Conservation (phyloP, 352 stramenopile species). For the Phytophthora nicotianae region DNA sequence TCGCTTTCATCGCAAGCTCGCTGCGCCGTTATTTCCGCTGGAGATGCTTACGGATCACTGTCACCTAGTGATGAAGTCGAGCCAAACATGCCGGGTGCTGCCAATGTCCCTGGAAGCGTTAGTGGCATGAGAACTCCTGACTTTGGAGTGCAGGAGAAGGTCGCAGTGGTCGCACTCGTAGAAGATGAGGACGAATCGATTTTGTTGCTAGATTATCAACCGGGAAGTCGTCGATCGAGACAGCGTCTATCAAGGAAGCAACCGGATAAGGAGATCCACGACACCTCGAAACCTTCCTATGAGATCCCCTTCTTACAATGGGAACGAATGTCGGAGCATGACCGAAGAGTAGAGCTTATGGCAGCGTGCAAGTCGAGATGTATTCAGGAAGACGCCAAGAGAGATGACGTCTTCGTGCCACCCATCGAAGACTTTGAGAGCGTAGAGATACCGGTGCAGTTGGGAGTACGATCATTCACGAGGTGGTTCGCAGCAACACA, state of each 20-base stretch:
- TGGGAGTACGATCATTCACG: slow-evolving; percentile 53
- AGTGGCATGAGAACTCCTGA: slow-evolving; percentile 14
- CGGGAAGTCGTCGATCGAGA: slow-evolving; percentile 21
- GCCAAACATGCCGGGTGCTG: background rate
- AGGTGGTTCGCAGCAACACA: slow-evolving; percentile 60
- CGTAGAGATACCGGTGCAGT: slow-evolving; percentile 47
- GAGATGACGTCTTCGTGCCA: slow-evolving; percentile 48
- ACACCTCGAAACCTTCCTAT: slow-evolving; percentile 14
- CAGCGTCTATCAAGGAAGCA: slow-evolving; percentile 5
- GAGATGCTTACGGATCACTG: background rate
- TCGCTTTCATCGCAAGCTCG: slow-evolving; percentile 35
- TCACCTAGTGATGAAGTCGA: slow-evolving; percentile 12
- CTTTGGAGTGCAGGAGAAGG: slow-evolving; percentile 42
- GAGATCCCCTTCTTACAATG: slow-evolving; percentile 43
- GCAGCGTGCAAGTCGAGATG: slow-evolving; percentile 59
- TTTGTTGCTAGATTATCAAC: slow-evolving; percentile 51
- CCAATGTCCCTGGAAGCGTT: slow-evolving; percentile 1
- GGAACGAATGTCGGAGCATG: slow-evolving; percentile 42
- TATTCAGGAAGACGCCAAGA: slow-evolving; percentile 41
- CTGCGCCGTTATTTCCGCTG: slow-evolving; percentile 51
- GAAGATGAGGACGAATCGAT: slow-evolving; percentile 52
- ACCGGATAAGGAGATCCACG: slow-evolving; percentile 4
- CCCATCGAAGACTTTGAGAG: slow-evolving; percentile 51
- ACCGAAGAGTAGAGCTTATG: slow-evolving; percentile 59
- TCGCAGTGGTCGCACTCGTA: slow-evolving; percentile 52